Evolutionary conservation across 345 rosid species (phyloP), one percentile per base, ranked within the genome.

Genomic region (Rubroshorea leprosula): DNA sequence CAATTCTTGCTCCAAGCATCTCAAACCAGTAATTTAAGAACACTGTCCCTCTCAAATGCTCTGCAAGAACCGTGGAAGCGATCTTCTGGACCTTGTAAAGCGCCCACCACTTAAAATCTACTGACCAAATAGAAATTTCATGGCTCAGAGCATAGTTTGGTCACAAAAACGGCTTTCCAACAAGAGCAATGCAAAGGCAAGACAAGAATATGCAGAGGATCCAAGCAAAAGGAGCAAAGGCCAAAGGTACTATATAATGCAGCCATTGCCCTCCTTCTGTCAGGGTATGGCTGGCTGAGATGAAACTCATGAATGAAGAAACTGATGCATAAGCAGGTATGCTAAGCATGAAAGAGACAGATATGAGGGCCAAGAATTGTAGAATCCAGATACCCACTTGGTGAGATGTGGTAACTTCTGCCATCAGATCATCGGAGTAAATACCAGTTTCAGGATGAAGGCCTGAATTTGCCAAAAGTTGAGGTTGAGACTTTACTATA

Each of bases 31-130:
- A 76, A 18, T 84, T 84, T 6, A 84, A 79, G 75, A 79, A 81
- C 39, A 76, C 66, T 0, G 87, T 79, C 52, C 87, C 91, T 65
- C 85, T 77, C 61, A 79, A 68, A 67, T 84, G 80, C 49, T 67
- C 83, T 17, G 87, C 85, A 50, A 84, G 69, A 53, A 79, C 83
- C 62, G 66, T 79, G 1, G 85, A 75, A 55, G 90, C 63, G 60
- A 76, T 69, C 65, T 79, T 80, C 52, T 81, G 85, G 41, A 61
- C 80, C 67, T 79, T 84, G 66, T 81, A 84, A 20, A 84, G 87
- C 45, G 87, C 83, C 90, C 85, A 84, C 90, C 87, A 84, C 69
- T 72, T 84, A 55, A 79, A 84, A 51, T 81, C 78, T 17, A 51
- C 5, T 16, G 87, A 84, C 83, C 82, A 84, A 29, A 84, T 76